Conservation (phyloP, 78 protist genomes). For the Ministeria vibrans region DNA sequence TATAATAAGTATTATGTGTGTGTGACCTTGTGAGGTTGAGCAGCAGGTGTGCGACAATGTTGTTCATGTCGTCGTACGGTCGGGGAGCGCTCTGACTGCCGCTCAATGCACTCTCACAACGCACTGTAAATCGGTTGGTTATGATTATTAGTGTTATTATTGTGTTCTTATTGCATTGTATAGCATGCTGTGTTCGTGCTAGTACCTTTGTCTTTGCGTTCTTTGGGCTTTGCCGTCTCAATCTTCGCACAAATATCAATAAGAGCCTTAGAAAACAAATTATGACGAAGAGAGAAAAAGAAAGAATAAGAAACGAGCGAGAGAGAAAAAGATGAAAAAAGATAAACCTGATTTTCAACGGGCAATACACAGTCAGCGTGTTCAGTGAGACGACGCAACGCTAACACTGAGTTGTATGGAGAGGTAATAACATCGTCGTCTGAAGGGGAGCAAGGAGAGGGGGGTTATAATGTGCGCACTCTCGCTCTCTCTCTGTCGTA, state of each 20-base stretch:
- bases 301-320: too few relatives aligned
- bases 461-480: not conserved
- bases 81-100: not conserved
- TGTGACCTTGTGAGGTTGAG: conserved; percentile 42
- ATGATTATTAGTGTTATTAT: too few relatives aligned
- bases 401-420: conserved; percentile 50
- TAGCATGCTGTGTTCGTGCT: too few relatives aligned
- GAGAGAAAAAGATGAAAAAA: too few relatives aligned
- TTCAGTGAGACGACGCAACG: conserved; percentile 38
- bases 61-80: conserved; percentile 70
- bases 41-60: conserved; percentile 56
- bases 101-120: too few relatives aligned
- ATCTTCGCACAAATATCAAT: not conserved
- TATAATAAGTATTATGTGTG: not conserved
- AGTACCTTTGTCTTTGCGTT: not conserved
- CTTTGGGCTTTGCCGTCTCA: not conserved
- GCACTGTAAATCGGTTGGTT: too few relatives aligned
- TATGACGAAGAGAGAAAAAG: too few relatives aligned
- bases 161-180: too few relatives aligned
- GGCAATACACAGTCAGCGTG: conserved; percentile 59
- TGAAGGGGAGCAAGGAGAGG: not conserved
- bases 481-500: not conserved
- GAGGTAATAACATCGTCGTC: conserved; percentile 70
- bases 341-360: conserved; percentile 63
- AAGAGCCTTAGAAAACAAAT: too few relatives aligned